Evolutionary conservation across 257 asterid genomes (phyloP), one percentile per base, ranked within the genome.

Genomic region (Nemophila menziesii): DNA sequence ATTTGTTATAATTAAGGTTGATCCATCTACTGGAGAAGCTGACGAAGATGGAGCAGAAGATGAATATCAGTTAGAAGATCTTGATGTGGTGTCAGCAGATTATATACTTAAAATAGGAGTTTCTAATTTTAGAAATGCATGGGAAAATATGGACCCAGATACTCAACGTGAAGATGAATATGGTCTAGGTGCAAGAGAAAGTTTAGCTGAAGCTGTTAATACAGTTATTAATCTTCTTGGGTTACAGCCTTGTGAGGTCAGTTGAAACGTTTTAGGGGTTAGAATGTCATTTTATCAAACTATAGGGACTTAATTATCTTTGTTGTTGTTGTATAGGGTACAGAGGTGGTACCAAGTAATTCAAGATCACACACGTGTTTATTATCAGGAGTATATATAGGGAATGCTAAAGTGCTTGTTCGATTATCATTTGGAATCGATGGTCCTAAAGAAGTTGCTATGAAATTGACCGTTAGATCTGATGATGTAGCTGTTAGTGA

Each of bases 31-130:
- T 41, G 96, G 99, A n/a, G 99, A 90, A 61, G 80, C 79, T 26
- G 96, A 86, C 62, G 99, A 90, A n/a, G 96, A 90, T 58, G 94
- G 93, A 0, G 93, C 79, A 50, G 99, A 90, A 70, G 99, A 92
- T 55, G 95, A 86, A 56, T 92, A 92, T 75, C 99, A 86, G 63
- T 77, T 92, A 5, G 99, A 92, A 67, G 99, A 92, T 51, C 78
- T 86, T 29, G 99, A 92, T 65, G 86, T 86, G 55, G 92, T 64
- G 49, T 71, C 93, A 26, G 92, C 99, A 43, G 99, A 92, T 67
- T 92, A 92, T 61, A 67, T 86, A 56, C 75, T 82, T 27, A 92
- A 79, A 75, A 78, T 82, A 12, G 95, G 93, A 0, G 95, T 92
- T 44, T 86, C 99, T 52, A 92, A 92, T 68, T 92, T 86, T 51